Conservation (phyloP, 352 stramenopile species). For the Thalassiosira delicatula region DNA sequence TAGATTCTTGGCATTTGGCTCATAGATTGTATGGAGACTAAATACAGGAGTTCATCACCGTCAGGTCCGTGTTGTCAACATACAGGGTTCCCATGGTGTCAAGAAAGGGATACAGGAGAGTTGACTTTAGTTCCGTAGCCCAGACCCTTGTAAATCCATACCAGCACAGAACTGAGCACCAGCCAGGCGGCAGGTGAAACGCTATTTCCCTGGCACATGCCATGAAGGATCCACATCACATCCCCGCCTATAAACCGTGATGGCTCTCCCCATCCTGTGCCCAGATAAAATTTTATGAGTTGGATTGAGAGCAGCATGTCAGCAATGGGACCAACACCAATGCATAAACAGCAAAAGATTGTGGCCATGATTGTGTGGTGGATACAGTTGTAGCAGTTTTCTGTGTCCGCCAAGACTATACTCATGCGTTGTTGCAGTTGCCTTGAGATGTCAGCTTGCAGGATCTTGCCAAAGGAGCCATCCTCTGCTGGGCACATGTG, state of each 20-base stretch:
- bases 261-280: neutral
- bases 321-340: neutral
- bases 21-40: neutral
- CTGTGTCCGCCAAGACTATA: slow-evolving; percentile 7
- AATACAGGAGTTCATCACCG: neutral
- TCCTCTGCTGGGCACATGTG: slow-evolving; percentile 25
- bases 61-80: slow-evolving; percentile 24
- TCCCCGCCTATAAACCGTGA: neutral
- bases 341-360: neutral
- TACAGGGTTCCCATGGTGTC: slow-evolving; percentile 12
- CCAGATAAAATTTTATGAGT: slow-evolving; percentile 1
- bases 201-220: slow-evolving; percentile 5
- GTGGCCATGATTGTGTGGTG: slow-evolving; percentile 8
- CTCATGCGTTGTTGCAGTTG: neutral
- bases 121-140: neutral
- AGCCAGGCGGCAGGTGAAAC: neutral
- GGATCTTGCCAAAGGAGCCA: slow-evolving; percentile 12
- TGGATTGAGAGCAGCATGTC: slow-evolving; percentile 2
- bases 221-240: neutral
- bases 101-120: neutral
- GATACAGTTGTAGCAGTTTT: slow-evolving; percentile 33
- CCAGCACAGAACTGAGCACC: neutral
- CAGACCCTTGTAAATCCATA: neutral
- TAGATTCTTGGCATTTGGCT: neutral
- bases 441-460: slow-evolving; percentile 2